Conservation (phyloP, 1,139 yeast genomes). For the Pichia sp. region DNA sequence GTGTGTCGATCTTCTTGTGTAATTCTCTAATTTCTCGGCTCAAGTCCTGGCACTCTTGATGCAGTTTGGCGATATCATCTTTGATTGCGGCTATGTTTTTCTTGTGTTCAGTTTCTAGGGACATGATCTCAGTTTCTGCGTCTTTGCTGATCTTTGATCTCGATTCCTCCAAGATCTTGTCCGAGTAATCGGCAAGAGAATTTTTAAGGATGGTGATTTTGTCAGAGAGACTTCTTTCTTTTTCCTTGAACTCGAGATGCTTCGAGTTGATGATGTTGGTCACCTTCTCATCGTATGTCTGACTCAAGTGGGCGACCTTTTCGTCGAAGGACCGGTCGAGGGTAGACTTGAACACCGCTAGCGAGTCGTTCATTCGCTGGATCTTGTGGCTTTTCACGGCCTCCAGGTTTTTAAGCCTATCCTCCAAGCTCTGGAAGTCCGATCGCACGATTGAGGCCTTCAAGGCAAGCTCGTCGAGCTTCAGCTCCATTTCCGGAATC, state of each 20-base stretch:
- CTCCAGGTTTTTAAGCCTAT: slow-evolving; percentile 12
- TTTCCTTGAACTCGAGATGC: slow-evolving; percentile 10
- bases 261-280: slow-evolving; percentile 13
- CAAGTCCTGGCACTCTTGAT: not conserved
- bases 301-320: slow-evolving; percentile 19
- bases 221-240: slow-evolving; percentile 10
- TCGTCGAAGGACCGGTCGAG: slow-evolving; percentile 17
- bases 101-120: not conserved
- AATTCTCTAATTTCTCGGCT: not conserved
- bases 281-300: slow-evolving; percentile 19
- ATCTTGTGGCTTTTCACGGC: slow-evolving; percentile 9
- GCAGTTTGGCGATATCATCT: not conserved
- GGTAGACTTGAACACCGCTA: slow-evolving; percentile 15
- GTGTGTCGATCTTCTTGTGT: not conserved
- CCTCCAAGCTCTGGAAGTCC: slow-evolving; percentile 18
- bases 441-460: slow-evolving; percentile 15
- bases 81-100: not conserved
- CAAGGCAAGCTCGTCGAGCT: slow-evolving; percentile 19
- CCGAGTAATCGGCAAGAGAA: slow-evolving; percentile 9
- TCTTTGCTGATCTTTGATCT: not conserved
- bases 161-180: slow-evolving; percentile 4
- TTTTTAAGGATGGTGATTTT: slow-evolving; percentile 10
- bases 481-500: slow-evolving; percentile 25
- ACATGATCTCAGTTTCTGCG: slow-evolving; percentile 5
- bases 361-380: slow-evolving; percentile 15